Evolutionary conservation across 331 rosid genomes (phyloP), one percentile per base, ranked within the genome.

Genomic region (Acacia pycnantha): DNA sequence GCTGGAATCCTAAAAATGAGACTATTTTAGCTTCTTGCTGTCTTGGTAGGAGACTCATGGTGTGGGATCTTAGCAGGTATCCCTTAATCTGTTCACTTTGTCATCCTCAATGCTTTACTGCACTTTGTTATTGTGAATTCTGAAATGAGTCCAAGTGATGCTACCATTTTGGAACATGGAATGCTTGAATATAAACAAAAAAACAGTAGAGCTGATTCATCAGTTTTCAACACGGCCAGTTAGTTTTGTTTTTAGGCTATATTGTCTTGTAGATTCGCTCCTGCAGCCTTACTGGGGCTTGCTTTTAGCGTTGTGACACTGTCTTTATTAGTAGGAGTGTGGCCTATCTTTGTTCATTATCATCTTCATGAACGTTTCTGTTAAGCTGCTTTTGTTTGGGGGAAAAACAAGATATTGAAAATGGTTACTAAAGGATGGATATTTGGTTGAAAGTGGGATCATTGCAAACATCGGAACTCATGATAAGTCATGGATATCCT

Each of bases 61-160:
- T 96, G 85, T 96, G 99, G 99, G 97, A 96, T 88, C 97, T 92
- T 72, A 96, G 99, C 97, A 96, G 99, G 99, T 96, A 91, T 79
- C 70, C 46, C 75, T 78, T 76, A 22, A 56, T 53, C 18, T 46
- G 78, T 86, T 71, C 70, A 21, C 40, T 37, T 37, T 37, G 40
- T 37, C 40, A 37, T 37, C 40, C 40, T 37, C 77, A 46, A 48
- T 12, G 51, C 16, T 35, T 76, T 8, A 29, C 19, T 12, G n/a
- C 40, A 15, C 1, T 27, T 64, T 16, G 21, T 3, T 6, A 29
- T 4, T 14, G 22, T 26, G 29, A 11, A 37, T 64, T 29, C 70
- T 14, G 40, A 64, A 64, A 64, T 64, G 29, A 8, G 29, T 56
- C 29, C 15, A 15, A 58, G 67, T 26, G 67, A 11, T 11, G 33